These are phyloP conservation scores for Brassica balearica DNA, from an alignment of 441 rosid genomes.

Conservation along the genomic window DNA sequence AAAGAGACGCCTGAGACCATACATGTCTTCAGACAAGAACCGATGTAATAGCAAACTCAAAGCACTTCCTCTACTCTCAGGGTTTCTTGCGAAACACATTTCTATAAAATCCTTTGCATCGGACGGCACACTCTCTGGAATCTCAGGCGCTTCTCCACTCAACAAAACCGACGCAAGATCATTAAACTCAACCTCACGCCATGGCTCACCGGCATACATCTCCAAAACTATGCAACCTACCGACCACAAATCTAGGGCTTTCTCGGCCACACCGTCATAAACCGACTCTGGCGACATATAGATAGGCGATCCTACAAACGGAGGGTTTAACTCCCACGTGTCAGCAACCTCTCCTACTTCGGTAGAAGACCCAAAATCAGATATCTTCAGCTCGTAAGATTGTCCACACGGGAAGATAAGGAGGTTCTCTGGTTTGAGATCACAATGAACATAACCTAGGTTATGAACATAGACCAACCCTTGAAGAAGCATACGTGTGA, in stretches of 20 bases:
- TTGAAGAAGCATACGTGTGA: background rate
- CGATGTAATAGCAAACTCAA: background rate
- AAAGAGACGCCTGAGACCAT: background rate
- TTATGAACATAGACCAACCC: conserved; percentile 1
- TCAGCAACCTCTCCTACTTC: background rate
- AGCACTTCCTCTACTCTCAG: background rate
- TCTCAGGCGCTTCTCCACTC: background rate
- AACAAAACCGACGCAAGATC: background rate
- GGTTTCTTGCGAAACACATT: background rate
- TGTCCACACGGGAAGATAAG: conserved; percentile 6
- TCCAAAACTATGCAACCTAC: background rate
- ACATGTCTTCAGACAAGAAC: background rate
- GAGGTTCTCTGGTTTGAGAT: conserved; percentile 3
- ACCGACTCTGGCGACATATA: background rate
- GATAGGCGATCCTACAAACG: background rate
- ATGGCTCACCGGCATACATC: too few species aligned
- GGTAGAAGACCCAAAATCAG: background rate
- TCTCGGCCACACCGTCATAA: background rate
- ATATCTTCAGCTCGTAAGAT: background rate
- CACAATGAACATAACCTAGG: conserved; percentile 4
- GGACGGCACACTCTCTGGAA: background rate
- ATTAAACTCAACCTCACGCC: background rate
- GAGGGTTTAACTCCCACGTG: background rate
- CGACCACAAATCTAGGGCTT: background rate
- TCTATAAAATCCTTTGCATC: background rate